Conservation (phyloP, 306 rosid species). For the Ormosia semicastrata region DNA sequence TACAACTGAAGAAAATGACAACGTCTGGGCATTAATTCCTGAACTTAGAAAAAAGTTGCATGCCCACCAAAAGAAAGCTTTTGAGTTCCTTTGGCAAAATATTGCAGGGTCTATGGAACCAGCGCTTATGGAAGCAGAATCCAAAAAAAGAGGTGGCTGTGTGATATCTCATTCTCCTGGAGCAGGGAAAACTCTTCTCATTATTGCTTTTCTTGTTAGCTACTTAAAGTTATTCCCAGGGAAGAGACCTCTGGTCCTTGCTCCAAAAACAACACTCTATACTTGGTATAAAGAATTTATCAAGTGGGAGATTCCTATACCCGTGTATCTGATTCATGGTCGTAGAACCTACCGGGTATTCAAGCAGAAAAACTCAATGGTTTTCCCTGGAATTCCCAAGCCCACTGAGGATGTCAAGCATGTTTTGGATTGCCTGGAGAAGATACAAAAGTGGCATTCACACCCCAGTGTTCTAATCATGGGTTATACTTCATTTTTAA, state of each 20-base stretch:
- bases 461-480: constrained; percentile 92
- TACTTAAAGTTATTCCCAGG: constrained; percentile 88
- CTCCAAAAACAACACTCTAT: constrained; percentile 93
- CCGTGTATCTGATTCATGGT: constrained; percentile 86
- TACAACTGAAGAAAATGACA: constrained; percentile 51
- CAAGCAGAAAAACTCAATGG: constrained; percentile 42
- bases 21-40: constrained; percentile 64
- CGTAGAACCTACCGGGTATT: constrained; percentile 73
- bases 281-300: constrained; percentile 98
- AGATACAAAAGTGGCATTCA: constrained; percentile 91
- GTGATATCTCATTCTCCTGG: constrained; percentile 96
- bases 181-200: constrained; percentile 93
- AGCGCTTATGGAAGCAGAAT: constrained; percentile 39
- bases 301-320: constrained; percentile 94
- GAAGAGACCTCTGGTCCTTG: constrained; percentile 84
- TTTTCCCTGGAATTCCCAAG: constrained; percentile 68
- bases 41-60: constrained; percentile 47
- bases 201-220: constrained; percentile 88
- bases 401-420: constrained; percentile 89
- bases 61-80: constrained; percentile 84
- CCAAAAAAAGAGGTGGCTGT: constrained; percentile 77
- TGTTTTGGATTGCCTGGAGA: constrained; percentile 85
- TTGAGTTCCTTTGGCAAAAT: constrained; percentile 87
- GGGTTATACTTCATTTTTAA: constrained; percentile 87
- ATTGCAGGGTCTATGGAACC: constrained; percentile 80